Conservation (phyloP, 2,329 filamentous ascomycete genomes). For the Furcasterigmium furcatum region DNA sequence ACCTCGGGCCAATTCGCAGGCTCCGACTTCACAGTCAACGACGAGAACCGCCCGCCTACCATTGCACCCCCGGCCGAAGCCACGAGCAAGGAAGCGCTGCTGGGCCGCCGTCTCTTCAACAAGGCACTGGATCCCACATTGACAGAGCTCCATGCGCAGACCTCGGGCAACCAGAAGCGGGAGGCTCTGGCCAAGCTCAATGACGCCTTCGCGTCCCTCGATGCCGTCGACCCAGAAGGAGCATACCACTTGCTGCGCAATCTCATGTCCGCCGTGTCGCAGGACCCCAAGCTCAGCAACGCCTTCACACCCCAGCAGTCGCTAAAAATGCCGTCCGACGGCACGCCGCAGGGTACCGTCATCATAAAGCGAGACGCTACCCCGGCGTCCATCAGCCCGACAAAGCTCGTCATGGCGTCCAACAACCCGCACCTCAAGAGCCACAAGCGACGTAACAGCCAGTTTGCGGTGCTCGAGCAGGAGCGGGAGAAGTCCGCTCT, state of each 20-base stretch:
- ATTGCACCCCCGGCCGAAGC: constrained; percentile 46
- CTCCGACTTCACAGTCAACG: constrained; percentile 36
- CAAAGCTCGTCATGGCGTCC: constrained; percentile 73
- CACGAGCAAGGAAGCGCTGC: constrained; percentile 74
- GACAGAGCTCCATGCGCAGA: constrained; percentile 84
- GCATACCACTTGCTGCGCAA: constrained; percentile 80
- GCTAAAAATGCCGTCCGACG: constrained; percentile 36
- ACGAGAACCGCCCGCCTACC: constrained; percentile 63
- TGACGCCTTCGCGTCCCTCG: constrained; percentile 80
- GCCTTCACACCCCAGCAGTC: constrained; percentile 39
- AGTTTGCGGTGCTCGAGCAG: constrained; percentile 25
- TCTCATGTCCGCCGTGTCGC: constrained; percentile 70
- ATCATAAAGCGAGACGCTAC: constrained; percentile 47
- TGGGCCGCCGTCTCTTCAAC: constrained; percentile 78
- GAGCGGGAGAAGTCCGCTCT: constrained; percentile 43
- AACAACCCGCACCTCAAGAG: constrained; percentile 84
- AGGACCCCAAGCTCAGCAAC: constrained; percentile 61
- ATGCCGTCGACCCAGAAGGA: constrained; percentile 86
- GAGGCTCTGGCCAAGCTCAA: constrained; percentile 81
- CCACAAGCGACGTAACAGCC: constrained; percentile 64
- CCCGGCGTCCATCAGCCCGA: constrained; percentile 32
- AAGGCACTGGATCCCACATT: constrained; percentile 81
- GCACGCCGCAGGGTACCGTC: constrained; percentile 52
- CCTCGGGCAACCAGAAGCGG: constrained; percentile 61
- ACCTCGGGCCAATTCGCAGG: constrained; percentile 34